Evolutionary conservation across 78 protist genomes (phyloP).

Genomic region (Emiliania huxleyi): DNA sequence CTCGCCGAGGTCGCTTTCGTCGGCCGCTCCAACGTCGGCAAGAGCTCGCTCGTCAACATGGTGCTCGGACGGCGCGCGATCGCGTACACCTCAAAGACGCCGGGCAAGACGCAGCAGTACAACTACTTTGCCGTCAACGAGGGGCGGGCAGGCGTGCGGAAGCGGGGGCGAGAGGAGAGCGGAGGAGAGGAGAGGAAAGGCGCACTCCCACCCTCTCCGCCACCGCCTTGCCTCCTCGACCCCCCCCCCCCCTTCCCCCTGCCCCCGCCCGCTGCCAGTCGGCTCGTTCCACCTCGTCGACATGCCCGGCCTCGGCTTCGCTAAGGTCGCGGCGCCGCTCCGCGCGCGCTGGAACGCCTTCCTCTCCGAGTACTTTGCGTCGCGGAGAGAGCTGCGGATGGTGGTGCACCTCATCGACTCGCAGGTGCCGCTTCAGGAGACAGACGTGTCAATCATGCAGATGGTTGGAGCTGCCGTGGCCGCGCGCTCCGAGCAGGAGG

Average conservation of each 20-base stretch:
- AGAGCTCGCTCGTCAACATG: slow-evolving; percentile 17
- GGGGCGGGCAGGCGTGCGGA: not conserved
- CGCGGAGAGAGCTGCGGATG: not conserved
- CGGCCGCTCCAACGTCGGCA: slow-evolving; percentile 8
- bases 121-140: not conserved
- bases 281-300: not conserved
- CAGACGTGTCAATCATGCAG: not conserved
- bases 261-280: not conserved
- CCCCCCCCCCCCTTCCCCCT: too few species aligned
- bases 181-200: too few species aligned
- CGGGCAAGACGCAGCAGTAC: slow-evolving; percentile 25
- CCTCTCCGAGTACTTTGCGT: not conserved
- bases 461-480: not conserved
- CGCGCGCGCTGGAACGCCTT: not conserved
- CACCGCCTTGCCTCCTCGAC: too few species aligned
- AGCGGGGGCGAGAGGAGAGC: too few species aligned
- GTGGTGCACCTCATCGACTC: not conserved
- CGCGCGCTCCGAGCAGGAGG: not conserved
- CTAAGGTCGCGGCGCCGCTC: not conserved
- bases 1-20: not conserved
- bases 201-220: too few species aligned
- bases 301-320: slow-evolving; percentile 9
- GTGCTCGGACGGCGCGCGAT: not conserved
- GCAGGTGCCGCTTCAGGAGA: not conserved
- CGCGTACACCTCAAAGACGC: slow-evolving; percentile 14